Evolutionary conservation across 139 green algal genomes (phyloP).

Genomic region (Volvox africanus): DNA sequence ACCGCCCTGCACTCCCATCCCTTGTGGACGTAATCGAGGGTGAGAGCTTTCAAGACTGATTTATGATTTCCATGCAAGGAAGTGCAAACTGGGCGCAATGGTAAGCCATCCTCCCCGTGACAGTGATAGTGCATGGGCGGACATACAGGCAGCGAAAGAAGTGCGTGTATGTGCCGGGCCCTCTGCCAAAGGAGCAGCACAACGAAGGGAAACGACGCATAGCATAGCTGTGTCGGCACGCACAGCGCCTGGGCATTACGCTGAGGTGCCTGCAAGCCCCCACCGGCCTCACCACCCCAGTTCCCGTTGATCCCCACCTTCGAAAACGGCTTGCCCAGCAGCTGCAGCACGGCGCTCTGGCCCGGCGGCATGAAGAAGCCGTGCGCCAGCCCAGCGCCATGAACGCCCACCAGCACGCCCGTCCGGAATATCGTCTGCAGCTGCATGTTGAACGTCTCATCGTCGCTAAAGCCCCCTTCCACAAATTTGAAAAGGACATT

Average conservation of each 20-base stretch:
- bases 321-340: constrained; percentile 26
- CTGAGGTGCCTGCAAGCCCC: not conserved
- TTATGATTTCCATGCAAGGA: no score
- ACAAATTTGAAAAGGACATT: constrained; percentile 47
- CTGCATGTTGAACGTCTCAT: constrained; percentile 18
- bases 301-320: not conserved
- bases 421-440: constrained; percentile 22
- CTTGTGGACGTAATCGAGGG: no score
- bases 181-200: not conserved
- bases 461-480: constrained; percentile 6
- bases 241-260: not conserved
- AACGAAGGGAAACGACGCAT: not conserved
- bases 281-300: not conserved
- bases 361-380: constrained; percentile 42
- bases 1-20: no score
- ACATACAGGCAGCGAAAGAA: not conserved
- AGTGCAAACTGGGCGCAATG: no score
- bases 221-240: not conserved
- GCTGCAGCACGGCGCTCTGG: constrained; percentile 42
- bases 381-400: constrained; percentile 37
- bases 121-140: no score
- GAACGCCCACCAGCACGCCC: constrained; percentile 31
- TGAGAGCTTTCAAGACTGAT: no score
- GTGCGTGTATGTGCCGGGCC: not conserved
- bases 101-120: no score